Evolutionary conservation across 116 monocot species (phyloP).

Genomic region (Thalassia testudinum): DNA sequence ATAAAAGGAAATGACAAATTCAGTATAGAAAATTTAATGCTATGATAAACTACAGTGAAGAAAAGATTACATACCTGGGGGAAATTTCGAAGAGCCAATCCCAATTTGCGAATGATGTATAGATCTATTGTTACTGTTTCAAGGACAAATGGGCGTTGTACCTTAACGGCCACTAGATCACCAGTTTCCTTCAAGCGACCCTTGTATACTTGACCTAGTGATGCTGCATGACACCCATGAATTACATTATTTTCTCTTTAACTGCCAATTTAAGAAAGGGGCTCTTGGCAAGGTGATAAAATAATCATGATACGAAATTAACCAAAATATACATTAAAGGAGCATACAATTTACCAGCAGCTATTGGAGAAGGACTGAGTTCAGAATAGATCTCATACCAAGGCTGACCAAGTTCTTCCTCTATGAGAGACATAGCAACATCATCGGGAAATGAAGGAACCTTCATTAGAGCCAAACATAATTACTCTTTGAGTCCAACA

Average conservation of each 20-base stretch:
- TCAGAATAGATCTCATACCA: constrained; percentile 88
- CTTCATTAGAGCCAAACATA: constrained; percentile 26
- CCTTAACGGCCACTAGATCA: constrained; percentile 94
- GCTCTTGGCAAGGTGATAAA: background rate
- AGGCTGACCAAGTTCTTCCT: constrained; percentile 90
- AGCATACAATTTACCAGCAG: constrained; percentile 59
- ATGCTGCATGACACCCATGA: constrained; percentile 37
- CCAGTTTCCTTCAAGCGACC: constrained; percentile 90
- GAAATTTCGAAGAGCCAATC: constrained; percentile 68
- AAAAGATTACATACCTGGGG: constrained; percentile 54
- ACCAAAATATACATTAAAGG: background rate
- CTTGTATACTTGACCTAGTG: constrained; percentile 97
- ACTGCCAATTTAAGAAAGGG: background rate
- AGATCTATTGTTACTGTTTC: constrained; percentile 96
- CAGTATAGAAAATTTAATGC: too few relatives aligned
- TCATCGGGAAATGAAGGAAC: constrained; percentile 99
- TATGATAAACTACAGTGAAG: background rate
- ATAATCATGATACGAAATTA: background rate
- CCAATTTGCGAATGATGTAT: constrained; percentile 82
- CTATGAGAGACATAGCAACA: constrained; percentile 80
- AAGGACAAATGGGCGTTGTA: constrained; percentile 93
- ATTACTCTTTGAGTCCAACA: too few relatives aligned
- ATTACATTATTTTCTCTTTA: too few relatives aligned
- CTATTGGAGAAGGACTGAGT: constrained; percentile 82
- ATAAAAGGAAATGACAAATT: background rate